Percentiles rank a stretch among this genome's conserved stretches.
These are phyloP conservation scores for Gloeopeniophorella convolvens DNA, from an alignment of 768 basidiomycete species.

Conservation along the genomic window DNA sequence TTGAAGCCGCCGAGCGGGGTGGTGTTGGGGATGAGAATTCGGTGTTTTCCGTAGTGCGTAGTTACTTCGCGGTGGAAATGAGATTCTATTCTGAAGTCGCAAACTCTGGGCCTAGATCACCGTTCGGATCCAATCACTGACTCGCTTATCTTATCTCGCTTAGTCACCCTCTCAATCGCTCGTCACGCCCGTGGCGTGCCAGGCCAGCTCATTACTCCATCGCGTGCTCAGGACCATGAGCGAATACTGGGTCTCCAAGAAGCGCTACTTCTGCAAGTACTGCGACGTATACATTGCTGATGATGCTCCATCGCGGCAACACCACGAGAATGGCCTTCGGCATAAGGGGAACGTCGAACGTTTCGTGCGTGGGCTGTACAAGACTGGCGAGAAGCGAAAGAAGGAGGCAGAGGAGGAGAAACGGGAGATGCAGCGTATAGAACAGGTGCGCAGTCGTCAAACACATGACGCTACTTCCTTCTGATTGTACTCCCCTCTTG, in stretches of 20 bases:
- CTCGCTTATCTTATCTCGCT: too few species aligned
- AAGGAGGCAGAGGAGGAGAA: constrained; percentile 81
- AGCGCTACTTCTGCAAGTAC: constrained; percentile 94
- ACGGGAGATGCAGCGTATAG: constrained; percentile 79
- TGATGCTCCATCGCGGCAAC: constrained; percentile 84
- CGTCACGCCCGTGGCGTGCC: too few species aligned
- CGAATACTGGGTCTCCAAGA: constrained; percentile 91
- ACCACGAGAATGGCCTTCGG: constrained; percentile 88
- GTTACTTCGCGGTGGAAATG: too few species aligned
- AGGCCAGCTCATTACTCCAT: too few species aligned
- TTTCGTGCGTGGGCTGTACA: constrained; percentile 89
- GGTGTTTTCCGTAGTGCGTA: too few species aligned
- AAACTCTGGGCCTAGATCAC: too few species aligned
- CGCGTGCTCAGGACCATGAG: constrained; percentile 59
- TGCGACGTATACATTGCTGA: constrained; percentile 97
- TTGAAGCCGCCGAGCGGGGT: too few species aligned
- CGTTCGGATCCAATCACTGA: too few species aligned
- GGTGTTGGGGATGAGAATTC: too few species aligned
- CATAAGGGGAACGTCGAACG: constrained; percentile 95
- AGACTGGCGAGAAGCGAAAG: constrained; percentile 82
- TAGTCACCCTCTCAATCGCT: too few species aligned
- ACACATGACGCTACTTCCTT: neutral
- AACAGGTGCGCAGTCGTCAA: constrained; percentile 47
- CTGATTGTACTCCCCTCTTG: constrained; percentile 3
- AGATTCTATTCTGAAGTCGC: too few species aligned